Evolutionary conservation across 2,329 filamentous ascomycete genomes (phyloP).

Genomic region (Diaporthe batatas): DNA sequence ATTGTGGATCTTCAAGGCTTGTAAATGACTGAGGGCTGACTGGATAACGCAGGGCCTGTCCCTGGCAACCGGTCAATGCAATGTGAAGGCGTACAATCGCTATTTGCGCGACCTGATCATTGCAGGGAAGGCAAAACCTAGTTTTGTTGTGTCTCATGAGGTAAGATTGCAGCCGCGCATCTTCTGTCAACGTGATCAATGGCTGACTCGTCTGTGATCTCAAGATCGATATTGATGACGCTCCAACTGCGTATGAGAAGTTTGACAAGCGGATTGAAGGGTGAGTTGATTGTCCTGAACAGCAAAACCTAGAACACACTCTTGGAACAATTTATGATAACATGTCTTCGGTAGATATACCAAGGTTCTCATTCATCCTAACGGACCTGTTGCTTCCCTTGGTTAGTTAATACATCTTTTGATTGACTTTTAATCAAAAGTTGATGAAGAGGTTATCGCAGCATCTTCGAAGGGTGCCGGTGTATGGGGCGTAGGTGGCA

Average conservation of each 20-base stretch:
- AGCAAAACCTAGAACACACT: not conserved
- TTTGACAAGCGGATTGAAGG: slow-evolving; percentile 76
- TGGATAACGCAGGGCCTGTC: slow-evolving; percentile 62
- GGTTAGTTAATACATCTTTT: not conserved
- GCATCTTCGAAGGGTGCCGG: not conserved
- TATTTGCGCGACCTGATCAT: slow-evolving; percentile 76
- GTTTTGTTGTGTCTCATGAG: slow-evolving; percentile 76
- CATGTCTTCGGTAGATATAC: slow-evolving; percentile 55
- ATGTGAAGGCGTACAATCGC: slow-evolving; percentile 77
- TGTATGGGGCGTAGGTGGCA: slow-evolving; percentile 10
- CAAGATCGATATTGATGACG: slow-evolving; percentile 70
- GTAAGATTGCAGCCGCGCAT: not conserved
- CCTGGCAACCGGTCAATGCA: slow-evolving; percentile 74
- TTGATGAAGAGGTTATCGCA: not conserved
- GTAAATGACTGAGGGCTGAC: not conserved
- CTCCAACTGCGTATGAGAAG: slow-evolving; percentile 72
- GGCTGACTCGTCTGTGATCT: not conserved
- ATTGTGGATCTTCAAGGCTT: not conserved
- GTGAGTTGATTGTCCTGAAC: slow-evolving; percentile 47
- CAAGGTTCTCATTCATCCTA: slow-evolving; percentile 77
- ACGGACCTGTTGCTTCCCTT: slow-evolving; percentile 55
- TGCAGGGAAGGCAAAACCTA: slow-evolving; percentile 73
- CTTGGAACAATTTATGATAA: not conserved
- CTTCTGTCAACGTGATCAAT: too few species aligned
- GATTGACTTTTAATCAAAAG: not conserved